Conservation (phyloP, 768 basidiomycete genomes). For the Bullera alba region DNA sequence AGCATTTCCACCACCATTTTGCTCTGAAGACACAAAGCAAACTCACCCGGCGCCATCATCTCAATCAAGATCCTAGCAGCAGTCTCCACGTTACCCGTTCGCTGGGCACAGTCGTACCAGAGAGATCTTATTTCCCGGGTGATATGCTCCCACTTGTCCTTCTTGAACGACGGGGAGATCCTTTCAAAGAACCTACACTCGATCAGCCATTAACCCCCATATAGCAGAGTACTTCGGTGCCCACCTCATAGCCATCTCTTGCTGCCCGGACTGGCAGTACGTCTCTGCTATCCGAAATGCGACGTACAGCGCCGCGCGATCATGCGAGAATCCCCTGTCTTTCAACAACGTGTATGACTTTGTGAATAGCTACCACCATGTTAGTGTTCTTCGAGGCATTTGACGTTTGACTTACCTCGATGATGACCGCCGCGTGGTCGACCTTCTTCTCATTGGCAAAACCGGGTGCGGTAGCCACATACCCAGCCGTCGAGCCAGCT, state of each 20-base stretch:
- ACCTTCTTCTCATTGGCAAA: conserved; percentile 86
- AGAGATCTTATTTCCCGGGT: conserved; percentile 65
- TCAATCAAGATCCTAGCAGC: conserved; percentile 72
- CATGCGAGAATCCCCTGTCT: conserved; percentile 61
- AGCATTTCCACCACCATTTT: too few relatives aligned
- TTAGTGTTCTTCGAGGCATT: background rate
- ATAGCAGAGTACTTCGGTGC: conserved; percentile 18
- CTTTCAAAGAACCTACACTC: conserved; percentile 76
- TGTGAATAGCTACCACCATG: conserved; percentile 64
- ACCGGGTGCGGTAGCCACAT: conserved; percentile 55
- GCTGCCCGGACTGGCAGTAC: conserved; percentile 71
- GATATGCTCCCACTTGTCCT: conserved; percentile 71
- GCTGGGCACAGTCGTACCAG: conserved; percentile 78
- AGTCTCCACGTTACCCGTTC: conserved; percentile 66
- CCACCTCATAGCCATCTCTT: conserved; percentile 79
- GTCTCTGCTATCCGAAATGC: conserved; percentile 84
- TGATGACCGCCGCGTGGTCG: conserved; percentile 70
- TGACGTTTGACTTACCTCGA: conserved; percentile 58
- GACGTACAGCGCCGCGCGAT: conserved; percentile 78
- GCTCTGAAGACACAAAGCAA: too few relatives aligned
- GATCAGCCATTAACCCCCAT: background rate
- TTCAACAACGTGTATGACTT: conserved; percentile 93
- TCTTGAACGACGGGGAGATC: conserved; percentile 79
- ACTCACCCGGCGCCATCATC: conserved; percentile 69
- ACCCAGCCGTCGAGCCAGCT: conserved; percentile 22